Conservation (phyloP, 2,329 filamentous ascomycete species). For the Paraphoma chrysanthemicola region DNA sequence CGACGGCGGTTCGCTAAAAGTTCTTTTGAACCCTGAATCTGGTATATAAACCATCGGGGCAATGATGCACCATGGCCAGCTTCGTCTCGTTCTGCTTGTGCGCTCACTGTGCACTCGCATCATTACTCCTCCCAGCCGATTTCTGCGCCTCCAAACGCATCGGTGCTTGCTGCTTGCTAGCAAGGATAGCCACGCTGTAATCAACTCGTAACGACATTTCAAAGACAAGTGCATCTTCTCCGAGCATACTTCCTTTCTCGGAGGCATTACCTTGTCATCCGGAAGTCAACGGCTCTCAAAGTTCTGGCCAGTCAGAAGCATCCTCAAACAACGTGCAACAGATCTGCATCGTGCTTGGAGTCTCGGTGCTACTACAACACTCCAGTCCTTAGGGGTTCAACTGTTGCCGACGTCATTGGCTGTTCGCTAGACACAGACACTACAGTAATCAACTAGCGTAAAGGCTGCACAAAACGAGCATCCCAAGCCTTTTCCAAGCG, state of each 20-base stretch:
- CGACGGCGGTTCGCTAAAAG: constrained; percentile 29
- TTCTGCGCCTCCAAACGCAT: not conserved
- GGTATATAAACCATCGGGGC: constrained; percentile 25
- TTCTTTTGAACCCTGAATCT: constrained; percentile 20
- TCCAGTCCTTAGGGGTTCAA: not conserved
- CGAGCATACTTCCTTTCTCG: constrained; percentile 1
- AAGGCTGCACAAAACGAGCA: not conserved
- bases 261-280: constrained; percentile 9
- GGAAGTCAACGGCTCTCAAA: constrained; percentile 17
- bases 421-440: constrained; percentile 1
- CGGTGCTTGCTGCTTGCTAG: not conserved
- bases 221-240: not conserved
- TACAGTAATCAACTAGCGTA: constrained; percentile 1
- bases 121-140: not conserved
- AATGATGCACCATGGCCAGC: constrained; percentile 7
- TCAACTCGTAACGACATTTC: too few relatives aligned
- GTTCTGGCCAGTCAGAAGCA: constrained; percentile 24
- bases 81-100: constrained; percentile 11
- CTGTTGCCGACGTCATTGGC: constrained; percentile 11
- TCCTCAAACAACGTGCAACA: constrained; percentile 24
- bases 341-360: constrained; percentile 17
- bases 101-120: constrained; percentile 5
- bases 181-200: not conserved
- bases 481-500: constrained; percentile 1
- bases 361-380: constrained; percentile 1